These are phyloP conservation scores for Hysterium pulicare DNA, from an alignment of 2,329 filamentous ascomycete genomes.

Conservation along the genomic window DNA sequence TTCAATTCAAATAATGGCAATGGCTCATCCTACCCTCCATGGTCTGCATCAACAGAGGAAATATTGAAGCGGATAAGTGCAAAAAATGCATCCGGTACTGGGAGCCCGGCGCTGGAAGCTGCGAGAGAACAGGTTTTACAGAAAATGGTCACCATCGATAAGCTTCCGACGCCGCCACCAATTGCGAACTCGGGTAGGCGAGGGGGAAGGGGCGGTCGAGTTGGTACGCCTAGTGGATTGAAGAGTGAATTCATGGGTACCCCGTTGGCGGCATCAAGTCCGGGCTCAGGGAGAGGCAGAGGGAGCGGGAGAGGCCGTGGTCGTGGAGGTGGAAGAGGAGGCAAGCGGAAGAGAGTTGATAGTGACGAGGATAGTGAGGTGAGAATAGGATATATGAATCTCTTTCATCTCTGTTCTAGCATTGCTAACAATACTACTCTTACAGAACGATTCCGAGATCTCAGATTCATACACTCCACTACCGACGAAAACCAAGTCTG, in stretches of 20 bases:
- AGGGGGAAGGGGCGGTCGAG: slow-evolving; percentile 30
- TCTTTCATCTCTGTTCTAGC: too few relatives aligned
- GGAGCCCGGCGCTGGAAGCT: slow-evolving; percentile 43
- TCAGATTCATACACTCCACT: slow-evolving; percentile 51
- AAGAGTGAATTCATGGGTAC: slow-evolving; percentile 25
- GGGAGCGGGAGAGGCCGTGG: slow-evolving; percentile 37
- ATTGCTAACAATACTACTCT: slow-evolving; percentile 6
- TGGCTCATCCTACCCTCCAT: slow-evolving; percentile 25
- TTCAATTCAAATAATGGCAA: slow-evolving; percentile 8
- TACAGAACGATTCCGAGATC: slow-evolving; percentile 36
- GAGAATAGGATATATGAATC: too few relatives aligned
- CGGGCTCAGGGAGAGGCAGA: slow-evolving; percentile 34
- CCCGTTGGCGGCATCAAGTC: slow-evolving; percentile 19
- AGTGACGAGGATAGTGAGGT: slow-evolving; percentile 37
- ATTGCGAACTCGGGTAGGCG: slow-evolving; percentile 25
- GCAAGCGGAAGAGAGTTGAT: slow-evolving; percentile 39
- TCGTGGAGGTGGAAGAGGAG: slow-evolving; percentile 34
- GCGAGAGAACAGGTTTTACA: slow-evolving; percentile 46
- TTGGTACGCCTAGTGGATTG: slow-evolving; percentile 27
- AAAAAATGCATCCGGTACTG: slow-evolving; percentile 31
- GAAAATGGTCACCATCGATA: slow-evolving; percentile 45
- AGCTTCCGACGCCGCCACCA: slow-evolving; percentile 37
- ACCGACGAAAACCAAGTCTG: slow-evolving; percentile 70
- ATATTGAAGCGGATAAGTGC: slow-evolving; percentile 39
- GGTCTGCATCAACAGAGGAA: slow-evolving; percentile 40